phyloP scores from a whole-genome alignment of 2,329 filamentous ascomycete genomes.

The Parastagonospora nodorum region DNA sequence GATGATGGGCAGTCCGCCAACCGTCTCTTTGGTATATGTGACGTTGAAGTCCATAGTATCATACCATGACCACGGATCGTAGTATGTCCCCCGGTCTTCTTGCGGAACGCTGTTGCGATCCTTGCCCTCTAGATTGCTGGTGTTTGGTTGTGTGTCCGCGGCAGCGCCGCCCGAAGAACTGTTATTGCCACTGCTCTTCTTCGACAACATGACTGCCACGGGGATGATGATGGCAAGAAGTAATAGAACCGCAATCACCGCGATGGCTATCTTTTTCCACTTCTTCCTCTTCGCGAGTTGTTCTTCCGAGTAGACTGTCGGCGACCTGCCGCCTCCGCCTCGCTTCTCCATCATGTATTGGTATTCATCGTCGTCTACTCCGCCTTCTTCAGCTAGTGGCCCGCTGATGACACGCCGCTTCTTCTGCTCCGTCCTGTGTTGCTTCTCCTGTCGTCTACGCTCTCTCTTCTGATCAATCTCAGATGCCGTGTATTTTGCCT shows the following conservation, averaged over 20 bases:
- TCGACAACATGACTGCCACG: conserved; percentile 52
- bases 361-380: conserved; percentile 49
- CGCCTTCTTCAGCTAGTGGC: conserved; percentile 52
- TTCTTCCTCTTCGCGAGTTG: conserved; percentile 47
- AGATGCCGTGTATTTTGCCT: conserved; percentile 46
- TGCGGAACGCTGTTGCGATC: conserved; percentile 53
- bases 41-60: conserved; percentile 91
- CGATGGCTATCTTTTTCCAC: conserved; percentile 59
- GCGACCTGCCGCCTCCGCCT: conserved; percentile 45
- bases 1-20: conserved; percentile 90
- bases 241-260: conserved; percentile 44
- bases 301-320: conserved; percentile 46
- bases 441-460: conserved; percentile 48
- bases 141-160: conserved; percentile 42
- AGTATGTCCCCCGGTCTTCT: conserved; percentile 72
- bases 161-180: conserved; percentile 27
- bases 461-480: conserved; percentile 44
- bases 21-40: conserved; percentile 83
- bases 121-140: conserved; percentile 53
- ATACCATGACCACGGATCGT: conserved; percentile 92
- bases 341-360: conserved; percentile 48
- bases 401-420: conserved; percentile 54
- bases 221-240: conserved; percentile 54
- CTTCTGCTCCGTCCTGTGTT: conserved; percentile 37
- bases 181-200: conserved; percentile 46